Conservation (phyloP, 768 basidiomycete genomes). For the Tulasnella sp. region DNA sequence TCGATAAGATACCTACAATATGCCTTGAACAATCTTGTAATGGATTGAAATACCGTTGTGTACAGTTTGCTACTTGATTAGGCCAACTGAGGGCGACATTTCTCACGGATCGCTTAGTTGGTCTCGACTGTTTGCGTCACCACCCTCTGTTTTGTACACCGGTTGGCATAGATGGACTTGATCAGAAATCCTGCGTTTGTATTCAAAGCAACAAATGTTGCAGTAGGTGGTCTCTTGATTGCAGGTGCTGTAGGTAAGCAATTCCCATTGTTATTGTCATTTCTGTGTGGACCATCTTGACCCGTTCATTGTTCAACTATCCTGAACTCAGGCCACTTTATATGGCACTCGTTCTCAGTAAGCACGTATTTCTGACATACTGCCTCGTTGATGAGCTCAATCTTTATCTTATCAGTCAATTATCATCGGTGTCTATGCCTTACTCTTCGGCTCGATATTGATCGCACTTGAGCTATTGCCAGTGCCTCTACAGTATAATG, state of each 20-base stretch:
- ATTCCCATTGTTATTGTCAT: too few relatives aligned
- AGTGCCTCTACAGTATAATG: conserved; percentile 25
- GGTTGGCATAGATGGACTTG: neutral
- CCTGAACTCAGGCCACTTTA: conserved; percentile 4
- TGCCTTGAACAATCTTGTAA: too few relatives aligned
- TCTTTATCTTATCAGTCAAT: conserved; percentile 18
- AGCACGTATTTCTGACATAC: neutral
- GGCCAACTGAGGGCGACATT: neutral
- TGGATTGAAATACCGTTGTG: too few relatives aligned
- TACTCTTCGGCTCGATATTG: conserved; percentile 24
- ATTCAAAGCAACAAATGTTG: conserved; percentile 11
- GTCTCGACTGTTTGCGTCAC: neutral
- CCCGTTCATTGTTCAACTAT: neutral
- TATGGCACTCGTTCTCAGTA: conserved; percentile 11
- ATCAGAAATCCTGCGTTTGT: conserved; percentile 6
- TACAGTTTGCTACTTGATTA: neutral
- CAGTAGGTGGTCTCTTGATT: conserved; percentile 3
- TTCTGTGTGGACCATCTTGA: neutral
- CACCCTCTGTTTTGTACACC: neutral
- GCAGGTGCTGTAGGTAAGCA: conserved; percentile 11
- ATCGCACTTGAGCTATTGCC: conserved; percentile 25
- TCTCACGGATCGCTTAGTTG: neutral
- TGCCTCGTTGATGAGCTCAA: neutral
- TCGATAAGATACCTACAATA: neutral
- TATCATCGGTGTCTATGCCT: conserved; percentile 26